These are phyloP conservation scores for Pilatotrama ljubarskyi DNA, from an alignment of 768 basidiomycete species.

Conservation along the genomic window DNA sequence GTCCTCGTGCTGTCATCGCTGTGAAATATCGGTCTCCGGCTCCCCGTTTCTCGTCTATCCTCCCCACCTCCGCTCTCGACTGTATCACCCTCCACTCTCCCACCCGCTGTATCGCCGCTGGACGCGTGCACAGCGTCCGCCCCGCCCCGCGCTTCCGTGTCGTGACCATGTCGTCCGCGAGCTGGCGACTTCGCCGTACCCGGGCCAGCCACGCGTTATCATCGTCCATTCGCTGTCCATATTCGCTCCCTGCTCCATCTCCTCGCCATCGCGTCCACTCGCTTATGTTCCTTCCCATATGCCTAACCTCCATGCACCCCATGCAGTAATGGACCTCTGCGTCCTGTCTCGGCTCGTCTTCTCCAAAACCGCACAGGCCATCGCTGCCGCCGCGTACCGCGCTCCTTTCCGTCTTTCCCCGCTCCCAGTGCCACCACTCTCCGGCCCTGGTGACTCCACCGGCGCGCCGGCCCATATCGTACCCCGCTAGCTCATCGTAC, in stretches of 20 bases:
- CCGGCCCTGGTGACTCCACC: neutral
- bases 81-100: neutral
- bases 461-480: neutral
- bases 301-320: neutral
- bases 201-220: neutral
- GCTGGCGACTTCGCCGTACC: neutral
- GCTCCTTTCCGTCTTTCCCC: neutral
- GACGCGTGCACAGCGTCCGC: neutral
- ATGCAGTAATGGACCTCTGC: conserved; percentile 3
- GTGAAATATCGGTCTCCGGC: conserved; percentile 10
- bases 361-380: conserved; percentile 9
- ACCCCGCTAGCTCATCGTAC: conserved; percentile 3
- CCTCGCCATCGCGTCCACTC: neutral
- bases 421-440: neutral
- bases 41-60: neutral
- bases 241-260: neutral
- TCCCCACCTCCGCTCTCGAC: neutral
- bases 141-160: neutral
- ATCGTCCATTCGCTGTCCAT: conserved; percentile 13
- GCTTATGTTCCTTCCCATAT: neutral
- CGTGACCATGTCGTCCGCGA: neutral
- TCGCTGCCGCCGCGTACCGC: neutral
- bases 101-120: conserved; percentile 20
- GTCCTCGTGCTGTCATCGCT: conserved; percentile 7
- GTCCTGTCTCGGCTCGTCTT: neutral